A percentile compares a stretch with the other conserved stretches of the same genome.
Evolutionary conservation across 2,329 filamentous ascomycete genomes (phyloP).

Genomic region (Penicillium sp.): DNA sequence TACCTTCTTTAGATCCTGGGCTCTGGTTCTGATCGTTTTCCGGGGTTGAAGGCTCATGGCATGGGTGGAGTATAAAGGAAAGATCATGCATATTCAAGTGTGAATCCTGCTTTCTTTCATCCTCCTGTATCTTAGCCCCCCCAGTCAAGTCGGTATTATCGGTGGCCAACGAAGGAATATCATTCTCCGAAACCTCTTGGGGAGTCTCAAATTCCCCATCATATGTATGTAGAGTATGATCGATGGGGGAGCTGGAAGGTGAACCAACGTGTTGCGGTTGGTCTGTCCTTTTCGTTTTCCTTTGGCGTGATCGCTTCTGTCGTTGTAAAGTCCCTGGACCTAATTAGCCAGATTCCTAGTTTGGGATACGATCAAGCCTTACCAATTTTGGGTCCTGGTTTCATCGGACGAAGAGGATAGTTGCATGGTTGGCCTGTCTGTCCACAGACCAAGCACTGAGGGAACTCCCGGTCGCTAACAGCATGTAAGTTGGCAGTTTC

Average conservation of each 20-base stretch:
- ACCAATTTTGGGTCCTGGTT: not conserved
- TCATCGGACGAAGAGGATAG: not conserved
- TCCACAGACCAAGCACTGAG: not conserved
- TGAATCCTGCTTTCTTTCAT: not conserved
- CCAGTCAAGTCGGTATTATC: not conserved
- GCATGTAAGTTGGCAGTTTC: not conserved
- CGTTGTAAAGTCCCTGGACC: not conserved
- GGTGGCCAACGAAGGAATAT: not conserved
- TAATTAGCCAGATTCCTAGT: not conserved
- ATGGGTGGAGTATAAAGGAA: not conserved
- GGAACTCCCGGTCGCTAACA: not conserved
- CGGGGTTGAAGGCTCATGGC: not conserved
- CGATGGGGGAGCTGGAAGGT: not conserved
- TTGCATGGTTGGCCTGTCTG: not conserved
- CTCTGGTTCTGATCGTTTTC: not conserved
- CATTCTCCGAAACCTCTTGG: not conserved
- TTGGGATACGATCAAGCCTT: not conserved
- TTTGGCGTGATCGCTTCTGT: not conserved
- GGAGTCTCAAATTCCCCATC: not conserved
- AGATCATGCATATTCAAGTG: not conserved
- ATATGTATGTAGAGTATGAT: not conserved
- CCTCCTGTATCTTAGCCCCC: not conserved
- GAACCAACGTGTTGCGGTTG: not conserved
- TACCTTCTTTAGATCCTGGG: not conserved
- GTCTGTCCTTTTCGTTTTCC: not conserved